Conservation (phyloP, 1,139 yeast genomes). For the Cylindricascospora bacillispora region DNA sequence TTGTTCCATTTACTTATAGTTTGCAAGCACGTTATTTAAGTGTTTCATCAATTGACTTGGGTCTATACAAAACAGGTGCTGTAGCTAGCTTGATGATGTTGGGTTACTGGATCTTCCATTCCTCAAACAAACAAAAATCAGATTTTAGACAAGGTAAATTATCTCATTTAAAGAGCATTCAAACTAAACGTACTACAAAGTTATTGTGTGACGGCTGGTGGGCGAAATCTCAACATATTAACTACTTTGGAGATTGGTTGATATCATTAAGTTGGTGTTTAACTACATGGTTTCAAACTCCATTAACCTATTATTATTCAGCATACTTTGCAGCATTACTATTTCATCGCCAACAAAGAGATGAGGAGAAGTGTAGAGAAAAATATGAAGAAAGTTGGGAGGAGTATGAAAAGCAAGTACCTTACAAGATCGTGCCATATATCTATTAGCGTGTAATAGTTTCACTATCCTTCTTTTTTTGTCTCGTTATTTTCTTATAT, state of each 20-base stretch:
- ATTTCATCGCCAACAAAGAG: conserved; percentile 81
- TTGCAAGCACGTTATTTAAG: conserved; percentile 76
- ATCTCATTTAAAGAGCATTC: conserved; percentile 49
- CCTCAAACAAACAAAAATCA: conserved; percentile 76
- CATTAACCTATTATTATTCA: conserved; percentile 78
- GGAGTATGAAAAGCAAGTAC: conserved; percentile 67
- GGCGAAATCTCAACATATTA: conserved; percentile 84
- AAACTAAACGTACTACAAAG: conserved; percentile 67
- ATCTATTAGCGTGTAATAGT: conserved; percentile 39
- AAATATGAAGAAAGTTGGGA: conserved; percentile 84
- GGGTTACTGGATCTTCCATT: conserved; percentile 76
- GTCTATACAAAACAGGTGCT: conserved; percentile 27
- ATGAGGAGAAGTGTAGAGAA: conserved; percentile 76
- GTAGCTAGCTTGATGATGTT: conserved; percentile 36
- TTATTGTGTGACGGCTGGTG: conserved; percentile 92
- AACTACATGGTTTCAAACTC: conserved; percentile 73
- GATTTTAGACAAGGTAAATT: conserved; percentile 71
- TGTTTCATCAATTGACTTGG: conserved; percentile 48
- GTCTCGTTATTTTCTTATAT: neutral
- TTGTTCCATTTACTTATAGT: conserved; percentile 90
- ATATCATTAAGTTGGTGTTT: conserved; percentile 89
- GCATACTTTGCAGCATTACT: conserved; percentile 70
- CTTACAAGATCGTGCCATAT: conserved; percentile 83
- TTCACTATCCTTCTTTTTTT: conserved; percentile 2
- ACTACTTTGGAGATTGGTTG: conserved; percentile 92